These are phyloP conservation scores for Pleurotus ostreatus DNA, from an alignment of 768 basidiomycete genomes.

Conservation along the genomic window DNA sequence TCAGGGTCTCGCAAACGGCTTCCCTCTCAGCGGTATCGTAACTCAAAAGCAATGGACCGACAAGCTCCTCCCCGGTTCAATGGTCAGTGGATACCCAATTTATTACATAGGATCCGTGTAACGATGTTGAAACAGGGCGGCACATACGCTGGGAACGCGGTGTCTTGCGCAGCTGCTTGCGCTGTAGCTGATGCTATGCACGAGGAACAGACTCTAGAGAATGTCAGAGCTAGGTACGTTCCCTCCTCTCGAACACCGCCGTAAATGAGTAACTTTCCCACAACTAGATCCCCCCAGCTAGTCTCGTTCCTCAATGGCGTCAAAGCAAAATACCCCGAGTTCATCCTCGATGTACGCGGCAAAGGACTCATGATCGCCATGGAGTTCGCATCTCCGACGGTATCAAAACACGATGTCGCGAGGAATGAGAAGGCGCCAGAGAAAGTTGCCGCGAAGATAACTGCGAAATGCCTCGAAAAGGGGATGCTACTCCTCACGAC, in stretches of 20 bases:
- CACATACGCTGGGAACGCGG: slow-evolving; percentile 90
- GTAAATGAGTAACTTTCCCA: slow-evolving; percentile 1
- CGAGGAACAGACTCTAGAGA: slow-evolving; percentile 78
- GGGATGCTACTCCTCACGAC: slow-evolving; percentile 88
- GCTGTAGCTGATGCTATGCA: slow-evolving; percentile 76
- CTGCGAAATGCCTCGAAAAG: slow-evolving; percentile 79
- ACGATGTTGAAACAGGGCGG: slow-evolving; percentile 50
- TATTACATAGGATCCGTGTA: not conserved
- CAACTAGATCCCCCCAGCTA: slow-evolving; percentile 64
- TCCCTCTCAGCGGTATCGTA: slow-evolving; percentile 87
- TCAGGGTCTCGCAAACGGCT: slow-evolving; percentile 85
- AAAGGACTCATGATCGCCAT: slow-evolving; percentile 86
- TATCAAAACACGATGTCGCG: slow-evolving; percentile 46
- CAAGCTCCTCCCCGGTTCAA: slow-evolving; percentile 70
- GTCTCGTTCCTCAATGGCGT: slow-evolving; percentile 57
- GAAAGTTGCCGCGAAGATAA: slow-evolving; percentile 62
- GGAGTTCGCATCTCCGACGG: slow-evolving; percentile 67
- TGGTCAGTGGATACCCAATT: slow-evolving; percentile 45
- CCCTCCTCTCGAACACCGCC: no score
- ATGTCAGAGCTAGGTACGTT: slow-evolving; percentile 66
- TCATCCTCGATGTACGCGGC: slow-evolving; percentile 85
- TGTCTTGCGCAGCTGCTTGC: slow-evolving; percentile 86
- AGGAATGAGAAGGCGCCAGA: slow-evolving; percentile 27
- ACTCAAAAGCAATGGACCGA: slow-evolving; percentile 80
- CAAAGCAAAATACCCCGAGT: slow-evolving; percentile 43